These are phyloP conservation scores for Fabrea salina DNA, from an alignment of 169 alveolate genomes.

Conservation along the genomic window DNA sequence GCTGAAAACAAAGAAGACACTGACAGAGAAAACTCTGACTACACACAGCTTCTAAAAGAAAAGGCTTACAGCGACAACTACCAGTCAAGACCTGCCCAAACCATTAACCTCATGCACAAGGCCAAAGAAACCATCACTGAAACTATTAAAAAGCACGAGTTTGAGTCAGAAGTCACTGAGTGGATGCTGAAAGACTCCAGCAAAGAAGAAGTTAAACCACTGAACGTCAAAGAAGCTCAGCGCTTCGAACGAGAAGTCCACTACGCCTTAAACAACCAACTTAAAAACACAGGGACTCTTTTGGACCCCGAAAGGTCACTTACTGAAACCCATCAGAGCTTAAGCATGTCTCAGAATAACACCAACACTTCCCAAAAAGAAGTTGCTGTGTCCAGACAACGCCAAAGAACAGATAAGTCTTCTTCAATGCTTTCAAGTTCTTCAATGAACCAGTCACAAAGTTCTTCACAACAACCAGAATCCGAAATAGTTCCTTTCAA, in stretches of 20 bases:
- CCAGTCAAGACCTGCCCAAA: neutral
- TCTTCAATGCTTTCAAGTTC: conserved; percentile 16
- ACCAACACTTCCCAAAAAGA: neutral
- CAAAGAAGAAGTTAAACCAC: neutral
- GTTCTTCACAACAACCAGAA: conserved; percentile 7
- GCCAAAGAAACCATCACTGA: neutral
- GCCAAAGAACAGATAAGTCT: neutral
- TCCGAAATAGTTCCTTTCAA: conserved; percentile 1
- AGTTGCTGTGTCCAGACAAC: neutral
- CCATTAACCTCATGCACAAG: conserved; percentile 7
- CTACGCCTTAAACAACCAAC: neutral
- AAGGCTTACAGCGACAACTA: conserved; percentile 17
- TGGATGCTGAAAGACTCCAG: conserved; percentile 26
- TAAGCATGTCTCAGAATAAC: conserved; percentile 18
- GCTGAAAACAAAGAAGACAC: neutral
- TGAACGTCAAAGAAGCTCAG: neutral
- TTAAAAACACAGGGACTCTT: conserved; percentile 23
- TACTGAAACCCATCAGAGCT: conserved; percentile 11
- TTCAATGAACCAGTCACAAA: conserved; percentile 20
- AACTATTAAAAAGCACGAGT: conserved; percentile 12
- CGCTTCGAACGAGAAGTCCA: conserved; percentile 17
- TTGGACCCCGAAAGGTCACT: conserved; percentile 18
- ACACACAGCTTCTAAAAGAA: neutral
- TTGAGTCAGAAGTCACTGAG: conserved; percentile 21
- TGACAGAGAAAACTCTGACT: neutral